A percentile compares a stretch with the other conserved stretches of the same genome.
Conservation (phyloP, 2,329 filamentous ascomycete species). For the Harringtonia aguacate region DNA sequence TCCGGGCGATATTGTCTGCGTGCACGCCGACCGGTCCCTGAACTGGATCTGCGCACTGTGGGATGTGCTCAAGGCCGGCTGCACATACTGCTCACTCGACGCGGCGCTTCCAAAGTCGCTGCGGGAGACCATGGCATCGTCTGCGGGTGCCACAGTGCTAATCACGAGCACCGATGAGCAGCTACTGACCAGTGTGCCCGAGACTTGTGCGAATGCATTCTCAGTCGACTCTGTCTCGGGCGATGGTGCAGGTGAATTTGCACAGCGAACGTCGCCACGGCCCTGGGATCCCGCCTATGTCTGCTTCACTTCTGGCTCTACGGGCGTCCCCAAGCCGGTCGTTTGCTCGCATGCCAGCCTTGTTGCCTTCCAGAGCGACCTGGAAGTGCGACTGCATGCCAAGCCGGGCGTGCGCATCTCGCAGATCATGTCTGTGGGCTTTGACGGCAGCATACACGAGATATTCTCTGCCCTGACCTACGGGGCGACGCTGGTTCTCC, state of each 20-base stretch:
- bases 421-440: conserved; percentile 30
- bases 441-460: conserved; percentile 32
- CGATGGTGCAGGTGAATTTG: too few species aligned
- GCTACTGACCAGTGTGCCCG: not conserved
- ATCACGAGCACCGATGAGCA: not conserved
- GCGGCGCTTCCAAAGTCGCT: not conserved
- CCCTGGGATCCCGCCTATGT: conserved; percentile 22
- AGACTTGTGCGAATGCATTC: conserved; percentile 5
- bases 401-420: conserved; percentile 22
- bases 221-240: too few species aligned
- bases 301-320: conserved; percentile 33
- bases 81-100: conserved; percentile 21
- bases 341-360: conserved; percentile 22
- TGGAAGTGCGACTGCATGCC: conserved; percentile 21
- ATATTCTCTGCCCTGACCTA: conserved; percentile 26
- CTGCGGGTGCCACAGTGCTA: not conserved
- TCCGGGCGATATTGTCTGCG: conserved; percentile 18
- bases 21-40: conserved; percentile 21
- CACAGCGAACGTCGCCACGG: too few species aligned
- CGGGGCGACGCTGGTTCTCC: conserved; percentile 26
- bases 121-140: not conserved
- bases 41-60: conserved; percentile 25
- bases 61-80: conserved; percentile 21
- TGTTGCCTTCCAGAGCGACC: conserved; percentile 22
- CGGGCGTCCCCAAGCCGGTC: conserved; percentile 31